Evolutionary conservation across 177 flowering plant species (phyloP), one percentile per base, ranked within the genome.

Genomic region (Vitis hybrid): DNA sequence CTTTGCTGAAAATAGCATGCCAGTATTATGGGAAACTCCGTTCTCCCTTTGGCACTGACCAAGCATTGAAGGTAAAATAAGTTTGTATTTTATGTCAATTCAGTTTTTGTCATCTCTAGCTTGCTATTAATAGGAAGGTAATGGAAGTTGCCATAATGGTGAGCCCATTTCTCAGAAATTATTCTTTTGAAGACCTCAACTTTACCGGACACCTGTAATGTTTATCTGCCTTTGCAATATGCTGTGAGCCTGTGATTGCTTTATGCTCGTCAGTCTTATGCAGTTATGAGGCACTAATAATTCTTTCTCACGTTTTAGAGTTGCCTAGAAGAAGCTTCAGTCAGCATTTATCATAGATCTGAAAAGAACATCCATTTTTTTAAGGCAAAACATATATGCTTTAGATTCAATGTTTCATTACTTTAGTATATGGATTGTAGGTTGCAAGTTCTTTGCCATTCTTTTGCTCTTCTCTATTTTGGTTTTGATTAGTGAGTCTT

Each of bases 21-120:
- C 99, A 93, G 78, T 87, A 93, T 82, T 92, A 93, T 81, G 98
- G 99, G 64, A 91, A 90, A 78, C 90, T 95, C 52, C 90, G 99
- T 32, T 89, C 98, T 70, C 92, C 97, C 78, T 92, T 90, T 83
- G 97, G 99, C 27, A 70, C 87, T 56, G 98, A 93, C 59, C 46
- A 40, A 64, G 76, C 40, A 69, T 80, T 2, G 65, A 71, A 68
- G 90, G 80, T 92, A 98, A 91, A 84, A 78, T 18, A 51, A 4
- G 59, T 40, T 40, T 40, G 46, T 40, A 40, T 40, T 40, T 40
- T 40, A 40, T 40, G 8, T 40, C 46, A 40, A 40, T 40, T 40
- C 19, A 35, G 2, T n/a, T 56, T 50, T 55, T 13, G 6, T 40
- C 46, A 27, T 27, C 46, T 40, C 46, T 40, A 7, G 46, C 46